phyloP scores from a whole-genome alignment of 2,329 filamentous ascomycete species.

The Trichoderma sp. region DNA sequence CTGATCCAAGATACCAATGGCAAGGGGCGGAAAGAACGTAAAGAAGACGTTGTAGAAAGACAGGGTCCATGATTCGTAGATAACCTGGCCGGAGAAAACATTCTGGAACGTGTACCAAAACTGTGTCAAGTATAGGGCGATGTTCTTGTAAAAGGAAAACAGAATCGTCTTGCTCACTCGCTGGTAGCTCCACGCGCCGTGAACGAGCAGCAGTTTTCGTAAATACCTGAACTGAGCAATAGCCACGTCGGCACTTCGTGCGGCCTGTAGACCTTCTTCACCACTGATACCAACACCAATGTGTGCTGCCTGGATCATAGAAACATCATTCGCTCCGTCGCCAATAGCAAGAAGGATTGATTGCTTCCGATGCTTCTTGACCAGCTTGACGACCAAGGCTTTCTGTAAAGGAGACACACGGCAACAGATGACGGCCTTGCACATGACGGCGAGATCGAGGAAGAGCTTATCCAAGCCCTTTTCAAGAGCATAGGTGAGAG shows the following conservation, averaged over 20 bases:
- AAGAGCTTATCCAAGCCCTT: constrained; percentile 92
- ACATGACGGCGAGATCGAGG: constrained; percentile 88
- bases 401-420: constrained; percentile 97
- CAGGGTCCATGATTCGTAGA: constrained; percentile 99
- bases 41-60: constrained; percentile 99
- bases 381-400: constrained; percentile 94
- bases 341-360: constrained; percentile 93
- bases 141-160: constrained; percentile 99
- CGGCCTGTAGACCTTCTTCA: constrained; percentile 94
- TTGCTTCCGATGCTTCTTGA: constrained; percentile 88
- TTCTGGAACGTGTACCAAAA: constrained; percentile 99
- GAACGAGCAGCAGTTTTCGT: constrained; percentile 89
- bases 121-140: constrained; percentile 96
- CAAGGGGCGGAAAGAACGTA: constrained; percentile 89
- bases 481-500: constrained; percentile 88
- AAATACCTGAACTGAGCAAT: constrained; percentile 96
- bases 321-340: constrained; percentile 98
- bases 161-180: constrained; percentile 95
- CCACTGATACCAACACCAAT: constrained; percentile 98
- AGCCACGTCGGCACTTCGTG: constrained; percentile 90
- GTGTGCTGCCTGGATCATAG: constrained; percentile 98
- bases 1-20: constrained; percentile 95
- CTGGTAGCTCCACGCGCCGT: constrained; percentile 97
- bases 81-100: constrained; percentile 94
- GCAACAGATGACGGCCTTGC: constrained; percentile 98